Evolutionary conservation across 2,329 filamentous ascomycete species (phyloP).

Genomic region (Bimuria novae-zelandiae): DNA sequence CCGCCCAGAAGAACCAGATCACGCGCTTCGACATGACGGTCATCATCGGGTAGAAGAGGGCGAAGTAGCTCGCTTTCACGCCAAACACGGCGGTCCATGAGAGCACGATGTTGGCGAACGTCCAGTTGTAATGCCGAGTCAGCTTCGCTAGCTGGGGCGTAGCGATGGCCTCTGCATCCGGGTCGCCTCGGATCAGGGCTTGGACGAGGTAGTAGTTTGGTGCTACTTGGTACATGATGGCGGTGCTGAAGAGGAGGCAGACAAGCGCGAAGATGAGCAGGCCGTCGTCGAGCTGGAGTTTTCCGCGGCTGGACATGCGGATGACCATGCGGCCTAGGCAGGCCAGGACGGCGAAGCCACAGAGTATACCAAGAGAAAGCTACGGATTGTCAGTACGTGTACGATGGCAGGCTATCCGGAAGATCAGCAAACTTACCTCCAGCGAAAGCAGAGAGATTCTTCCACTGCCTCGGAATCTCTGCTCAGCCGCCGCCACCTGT

Average conservation of each 20-base stretch:
- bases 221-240: slow-evolving; percentile 1
- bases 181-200: neutral
- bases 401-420: neutral
- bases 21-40: slow-evolving; percentile 12
- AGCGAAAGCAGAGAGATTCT: neutral
- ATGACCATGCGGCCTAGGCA: slow-evolving; percentile 6
- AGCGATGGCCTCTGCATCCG: neutral
- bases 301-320: slow-evolving; percentile 3
- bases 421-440: neutral
- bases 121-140: slow-evolving; percentile 2
- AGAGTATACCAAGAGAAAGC: slow-evolving; percentile 3
- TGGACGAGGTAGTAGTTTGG: slow-evolving; percentile 2
- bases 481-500: neutral
- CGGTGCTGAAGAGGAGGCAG: slow-evolving; percentile 2
- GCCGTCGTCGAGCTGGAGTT: slow-evolving; percentile 6
- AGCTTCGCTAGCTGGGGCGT: neutral
- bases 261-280: slow-evolving; percentile 4
- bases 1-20: slow-evolving; percentile 16
- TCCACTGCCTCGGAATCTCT: neutral
- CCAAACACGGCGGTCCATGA: slow-evolving; percentile 2
- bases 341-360: neutral
- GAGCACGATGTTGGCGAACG: slow-evolving; percentile 13
- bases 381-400: neutral
- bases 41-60: slow-evolving; percentile 9
- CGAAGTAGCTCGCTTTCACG: slow-evolving; percentile 10